Base-by-base conservation (phyloP, 2,329 filamentous ascomycete species). In the Monosporascus sp. region DNA sequence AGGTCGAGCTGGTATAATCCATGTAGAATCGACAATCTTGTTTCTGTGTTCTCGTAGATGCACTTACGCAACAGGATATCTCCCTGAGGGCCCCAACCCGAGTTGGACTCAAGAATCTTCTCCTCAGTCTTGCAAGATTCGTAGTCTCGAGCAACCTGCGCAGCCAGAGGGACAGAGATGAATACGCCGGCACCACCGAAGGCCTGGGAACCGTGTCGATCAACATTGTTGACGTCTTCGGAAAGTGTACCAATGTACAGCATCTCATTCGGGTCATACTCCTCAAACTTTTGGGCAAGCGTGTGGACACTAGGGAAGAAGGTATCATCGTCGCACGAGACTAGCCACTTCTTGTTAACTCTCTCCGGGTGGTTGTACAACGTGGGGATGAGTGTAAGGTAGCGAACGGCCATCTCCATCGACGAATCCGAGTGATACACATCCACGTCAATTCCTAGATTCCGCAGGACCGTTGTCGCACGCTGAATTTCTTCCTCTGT, bases 101-200 rank as follows among this genome's bases (percentile, higher is more conserved):
- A 77, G 65, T 83, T 76, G 18, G 80, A 72, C 60, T 82, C 77
- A 41, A 71, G 66, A 48, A 83, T 70, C 69, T 81, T 82, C 55
- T 78, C 64, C 6, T 75, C 68, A 1, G 74, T 74, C 49, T 71
- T 75, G 65, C 76, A 81, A 38, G 65, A 65, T 7, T 71, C 69
- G 56, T 73, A 79, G 18, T 75, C 61, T n/a, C 70, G 66, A 5
- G 74, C 71, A 22, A 81, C 71, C 48, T 72, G 71, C 35, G 70
- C 69, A 2, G 76, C 75, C 52, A 80, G 63, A 15, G 77, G 72
- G 7, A 79, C 70, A 2, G 80, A 83, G 45, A 86, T 65, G 67
- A 86, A 85, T 51, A 86, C 79, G 51, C 83, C 83, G 2, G 78
- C 83, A 58, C 83, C 83, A 55, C 83, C 82, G 56, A 83, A 86